Evolutionary conservation across 257 asterid species (phyloP), one percentile per base, ranked within the genome.

Genomic region (Nicotiana attenuata): DNA sequence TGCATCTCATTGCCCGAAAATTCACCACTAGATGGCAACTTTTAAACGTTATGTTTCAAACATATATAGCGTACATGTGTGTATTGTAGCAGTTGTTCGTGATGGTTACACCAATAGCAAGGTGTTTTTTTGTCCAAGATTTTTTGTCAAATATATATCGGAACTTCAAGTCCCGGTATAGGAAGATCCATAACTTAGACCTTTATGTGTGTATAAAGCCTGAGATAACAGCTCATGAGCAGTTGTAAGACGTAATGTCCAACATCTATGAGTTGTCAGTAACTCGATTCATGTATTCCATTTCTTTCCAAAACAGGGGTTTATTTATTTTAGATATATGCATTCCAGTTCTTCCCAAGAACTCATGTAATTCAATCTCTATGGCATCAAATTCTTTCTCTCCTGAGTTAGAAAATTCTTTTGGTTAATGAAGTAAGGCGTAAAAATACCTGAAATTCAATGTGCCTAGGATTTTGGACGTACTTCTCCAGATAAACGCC

Each of bases 401-500:
- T 7, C 68, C 60, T 13, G 14, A 20, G 38, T 47, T 47, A 47
- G 61, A 47, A 71, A 3, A 22, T 73, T 10, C 38, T 14, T 28
- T 24, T 73, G 22, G 38, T 24, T 22, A 1, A 73, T 24, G 79
- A 73, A 73, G 24, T 50, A 47, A 6, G 79, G 63, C 15, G 41
- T 8, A 73, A 80, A 3, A 22, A 41, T 83, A 88, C 91, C 91
- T 88, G 91, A 50, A 88, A 88, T 77, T 96, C 99, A 84, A 96
- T 96, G 81, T 96, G 99, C 90, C 99, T 94, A 78, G 99, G 99
- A 83, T 96, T 96, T 85, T 90, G 93, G 84, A 96, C 83, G 84
- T 89, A 96, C 89, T 96, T 96, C 91, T 96, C 99, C 82, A 96
- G 92, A 91, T 96, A 96, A 85, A 93, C 97, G 65, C 99, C 99